These are phyloP conservation scores for Nicotiana tomentosiformis DNA, from an alignment of 257 asterid genomes.

Conservation along the genomic window DNA sequence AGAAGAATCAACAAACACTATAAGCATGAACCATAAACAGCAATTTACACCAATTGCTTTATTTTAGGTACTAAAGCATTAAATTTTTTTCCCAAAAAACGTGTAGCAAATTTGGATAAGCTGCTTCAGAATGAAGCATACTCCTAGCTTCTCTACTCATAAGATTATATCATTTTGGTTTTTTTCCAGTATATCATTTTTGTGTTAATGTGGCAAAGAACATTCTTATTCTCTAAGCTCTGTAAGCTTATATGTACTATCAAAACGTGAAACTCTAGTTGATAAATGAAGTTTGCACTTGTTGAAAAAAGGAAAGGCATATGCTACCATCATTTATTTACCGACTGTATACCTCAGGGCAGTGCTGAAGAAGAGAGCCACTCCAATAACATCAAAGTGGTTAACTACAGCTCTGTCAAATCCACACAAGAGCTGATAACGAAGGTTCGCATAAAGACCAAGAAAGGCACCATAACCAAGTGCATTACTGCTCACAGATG, in stretches of 20 bases:
- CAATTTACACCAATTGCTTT: neutral
- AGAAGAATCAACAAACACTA: neutral
- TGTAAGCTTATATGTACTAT: neutral
- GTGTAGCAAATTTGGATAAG: neutral
- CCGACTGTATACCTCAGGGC: conserved; percentile 56
- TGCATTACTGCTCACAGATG: conserved; percentile 82
- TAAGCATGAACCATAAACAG: too few relatives aligned
- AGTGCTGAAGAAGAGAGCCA: conserved; percentile 65
- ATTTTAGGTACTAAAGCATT: neutral
- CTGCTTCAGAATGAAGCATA: neutral
- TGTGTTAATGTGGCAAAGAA: neutral
- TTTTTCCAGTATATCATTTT: conserved; percentile 35
- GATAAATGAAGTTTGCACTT: neutral
- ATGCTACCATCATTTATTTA: neutral
- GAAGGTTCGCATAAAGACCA: conserved; percentile 80
- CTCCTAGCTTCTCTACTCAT: neutral
- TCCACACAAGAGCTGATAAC: conserved; percentile 83
- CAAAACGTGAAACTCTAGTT: neutral
- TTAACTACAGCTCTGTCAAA: conserved; percentile 57
- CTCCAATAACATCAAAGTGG: conserved; percentile 90
- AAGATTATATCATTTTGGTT: neutral
- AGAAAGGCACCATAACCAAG: conserved; percentile 97
- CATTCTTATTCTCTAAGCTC: neutral
- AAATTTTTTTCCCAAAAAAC: neutral
- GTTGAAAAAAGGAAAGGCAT: neutral